These are phyloP conservation scores for Rhodotorula toruloides DNA, from an alignment of 768 basidiomycete genomes.

Conservation along the genomic window DNA sequence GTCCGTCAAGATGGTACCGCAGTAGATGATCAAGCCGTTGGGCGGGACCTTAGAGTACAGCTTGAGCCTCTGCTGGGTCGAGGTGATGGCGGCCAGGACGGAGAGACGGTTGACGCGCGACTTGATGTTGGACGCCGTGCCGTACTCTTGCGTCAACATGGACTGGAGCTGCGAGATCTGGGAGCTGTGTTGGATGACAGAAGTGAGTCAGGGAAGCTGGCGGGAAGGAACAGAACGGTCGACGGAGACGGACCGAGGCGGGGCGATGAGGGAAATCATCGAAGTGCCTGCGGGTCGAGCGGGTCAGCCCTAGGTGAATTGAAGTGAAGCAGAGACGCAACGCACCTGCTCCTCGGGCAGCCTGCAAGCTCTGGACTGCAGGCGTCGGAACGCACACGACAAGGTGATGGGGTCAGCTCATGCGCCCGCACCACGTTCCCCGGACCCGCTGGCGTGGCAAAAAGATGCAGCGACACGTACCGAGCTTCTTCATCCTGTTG, in stretches of 20 bases:
- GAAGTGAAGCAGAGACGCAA: not conserved
- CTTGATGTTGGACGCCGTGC: constrained; percentile 92
- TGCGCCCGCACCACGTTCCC: not conserved
- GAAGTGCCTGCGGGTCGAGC: constrained; percentile 61
- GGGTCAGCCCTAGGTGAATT: constrained; percentile 53
- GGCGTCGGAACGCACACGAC: too few species aligned
- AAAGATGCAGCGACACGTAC: not conserved
- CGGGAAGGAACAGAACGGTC: not conserved
- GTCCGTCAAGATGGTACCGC: constrained; percentile 90
- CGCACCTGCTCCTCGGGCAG: constrained; percentile 63
- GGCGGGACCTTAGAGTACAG: constrained; percentile 93
- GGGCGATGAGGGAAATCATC: constrained; percentile 97
- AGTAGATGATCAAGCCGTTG: constrained; percentile 90
- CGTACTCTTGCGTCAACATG: constrained; percentile 82
- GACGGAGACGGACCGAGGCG: constrained; percentile 65
- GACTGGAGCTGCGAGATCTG: constrained; percentile 90
- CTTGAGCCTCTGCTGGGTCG: constrained; percentile 94
- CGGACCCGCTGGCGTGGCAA: not conserved
- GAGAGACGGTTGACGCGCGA: constrained; percentile 96
- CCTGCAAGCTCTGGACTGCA: constrained; percentile 79
- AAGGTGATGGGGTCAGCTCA: not conserved
- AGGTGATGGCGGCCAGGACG: constrained; percentile 94
- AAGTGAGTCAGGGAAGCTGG: constrained; percentile 48
- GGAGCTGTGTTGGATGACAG: constrained; percentile 43
- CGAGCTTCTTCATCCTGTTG: constrained; percentile 34